Evolutionary conservation across 495 filamentous ascomycete species (phyloP).

Genomic region (Talaromyces wortmannii): DNA sequence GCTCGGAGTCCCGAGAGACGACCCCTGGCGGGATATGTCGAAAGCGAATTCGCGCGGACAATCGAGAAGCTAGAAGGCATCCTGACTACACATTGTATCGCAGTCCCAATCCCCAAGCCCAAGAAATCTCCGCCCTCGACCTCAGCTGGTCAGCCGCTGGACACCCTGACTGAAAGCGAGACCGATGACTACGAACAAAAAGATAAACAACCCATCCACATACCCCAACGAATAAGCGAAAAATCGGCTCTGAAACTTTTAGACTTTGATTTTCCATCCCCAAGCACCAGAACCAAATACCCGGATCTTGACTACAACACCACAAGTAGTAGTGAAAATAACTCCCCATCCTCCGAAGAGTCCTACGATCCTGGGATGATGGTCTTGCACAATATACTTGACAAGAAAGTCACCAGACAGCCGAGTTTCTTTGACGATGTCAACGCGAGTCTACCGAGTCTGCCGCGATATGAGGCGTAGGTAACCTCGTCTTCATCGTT

Average conservation of each 20-base stretch:
- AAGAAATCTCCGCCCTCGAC: background rate
- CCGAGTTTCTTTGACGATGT: background rate
- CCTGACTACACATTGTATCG: slow-evolving; percentile 12
- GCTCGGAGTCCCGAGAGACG: slow-evolving; percentile 26
- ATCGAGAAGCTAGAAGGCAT: slow-evolving; percentile 13
- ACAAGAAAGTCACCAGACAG: background rate
- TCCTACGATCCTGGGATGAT: background rate
- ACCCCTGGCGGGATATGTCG: slow-evolving; percentile 28
- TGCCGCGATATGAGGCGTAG: background rate
- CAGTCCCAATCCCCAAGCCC: background rate
- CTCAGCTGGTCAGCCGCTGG: too few relatives aligned
- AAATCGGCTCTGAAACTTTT: background rate
- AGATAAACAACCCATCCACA: background rate
- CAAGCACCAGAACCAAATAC: background rate
- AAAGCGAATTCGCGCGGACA: slow-evolving; percentile 11
- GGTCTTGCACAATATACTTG: background rate
- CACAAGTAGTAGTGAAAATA: background rate
- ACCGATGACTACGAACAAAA: background rate
- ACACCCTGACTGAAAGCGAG: background rate
- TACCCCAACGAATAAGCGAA: background rate
- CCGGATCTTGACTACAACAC: background rate
- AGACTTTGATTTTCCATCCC: background rate
- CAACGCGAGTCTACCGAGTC: background rate
- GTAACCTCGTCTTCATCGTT: background rate
- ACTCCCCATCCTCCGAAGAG: too few relatives aligned